A percentile compares a stretch with the other conserved stretches of the same genome.
Conservation (phyloP, 2,329 filamentous ascomycete species). For the Calonectria leucothoes region DNA sequence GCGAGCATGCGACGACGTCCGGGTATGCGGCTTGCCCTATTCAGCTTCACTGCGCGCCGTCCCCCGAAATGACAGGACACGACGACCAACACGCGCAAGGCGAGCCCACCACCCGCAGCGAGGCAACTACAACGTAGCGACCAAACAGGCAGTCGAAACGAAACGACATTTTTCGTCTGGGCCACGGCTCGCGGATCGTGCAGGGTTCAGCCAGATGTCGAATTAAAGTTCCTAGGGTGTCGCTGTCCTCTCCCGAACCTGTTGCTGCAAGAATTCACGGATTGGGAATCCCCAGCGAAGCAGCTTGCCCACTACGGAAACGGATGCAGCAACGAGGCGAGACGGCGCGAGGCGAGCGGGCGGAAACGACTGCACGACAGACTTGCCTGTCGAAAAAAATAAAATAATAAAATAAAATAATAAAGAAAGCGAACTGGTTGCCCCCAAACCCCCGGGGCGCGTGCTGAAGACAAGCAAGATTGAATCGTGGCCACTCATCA, state of each 20-base stretch:
- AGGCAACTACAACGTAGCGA: background rate
- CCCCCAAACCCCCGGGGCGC: background rate
- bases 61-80: background rate
- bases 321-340: constrained; percentile 18
- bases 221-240: constrained; percentile 33
- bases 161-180: background rate
- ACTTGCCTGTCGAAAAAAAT: constrained; percentile 14
- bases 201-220: constrained; percentile 11
- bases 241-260: constrained; percentile 20
- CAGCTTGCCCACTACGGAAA: constrained; percentile 28
- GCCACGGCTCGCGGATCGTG: background rate
- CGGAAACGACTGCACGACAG: constrained; percentile 21
- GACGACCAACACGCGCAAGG: background rate
- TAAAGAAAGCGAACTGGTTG: too few species aligned
- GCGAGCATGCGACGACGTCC: background rate
- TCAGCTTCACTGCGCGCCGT: background rate
- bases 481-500: constrained; percentile 9
- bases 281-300: constrained; percentile 28
- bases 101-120: background rate
- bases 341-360: constrained; percentile 13
- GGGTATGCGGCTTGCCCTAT: constrained; percentile 13
- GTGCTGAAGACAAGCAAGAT: background rate
- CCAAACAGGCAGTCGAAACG: background rate
- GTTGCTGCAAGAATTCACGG: constrained; percentile 35
- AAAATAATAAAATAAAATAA: too few species aligned